Conservation (phyloP, 2,329 filamentous ascomycete genomes). For the Salinomyces thailandicus region DNA sequence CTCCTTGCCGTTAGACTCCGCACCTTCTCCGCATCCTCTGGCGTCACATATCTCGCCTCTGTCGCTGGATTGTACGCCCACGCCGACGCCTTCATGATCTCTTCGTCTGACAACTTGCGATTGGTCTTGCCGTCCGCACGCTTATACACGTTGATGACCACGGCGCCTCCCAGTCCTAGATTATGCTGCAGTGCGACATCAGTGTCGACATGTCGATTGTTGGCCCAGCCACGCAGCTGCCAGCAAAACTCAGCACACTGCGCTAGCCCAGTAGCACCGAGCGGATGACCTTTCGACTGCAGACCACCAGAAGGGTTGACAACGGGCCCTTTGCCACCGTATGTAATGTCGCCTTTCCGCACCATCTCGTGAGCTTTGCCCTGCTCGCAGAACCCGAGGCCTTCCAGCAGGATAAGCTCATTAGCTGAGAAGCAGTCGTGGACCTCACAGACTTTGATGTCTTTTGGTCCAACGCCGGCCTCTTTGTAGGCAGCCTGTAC, state of each 20-base stretch:
- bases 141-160: slow-evolving; percentile 80
- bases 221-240: slow-evolving; percentile 87
- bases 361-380: slow-evolving; percentile 91
- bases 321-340: slow-evolving; percentile 63
- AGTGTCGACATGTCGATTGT: slow-evolving; percentile 62
- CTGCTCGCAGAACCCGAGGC: slow-evolving; percentile 61
- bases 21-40: slow-evolving; percentile 56
- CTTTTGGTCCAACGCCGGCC: slow-evolving; percentile 53
- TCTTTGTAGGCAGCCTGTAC: slow-evolving; percentile 59
- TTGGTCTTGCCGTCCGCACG: slow-evolving; percentile 65
- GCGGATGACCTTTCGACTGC: slow-evolving; percentile 88
- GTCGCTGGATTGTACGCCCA: slow-evolving; percentile 92
- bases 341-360: slow-evolving; percentile 77
- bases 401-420: slow-evolving; percentile 83
- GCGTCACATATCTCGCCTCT: slow-evolving; percentile 77
- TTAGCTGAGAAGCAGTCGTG: slow-evolving; percentile 97
- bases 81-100: slow-evolving; percentile 54
- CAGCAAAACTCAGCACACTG: slow-evolving; percentile 90
- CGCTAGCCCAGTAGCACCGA: slow-evolving; percentile 81
- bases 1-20: slow-evolving; percentile 57
- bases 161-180: slow-evolving; percentile 79
- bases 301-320: slow-evolving; percentile 88
- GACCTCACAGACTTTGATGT: slow-evolving; percentile 78
- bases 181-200: slow-evolving; percentile 80
- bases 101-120: slow-evolving; percentile 47